phyloP scores from a whole-genome alignment of 306 rosid species.

The Castanea mollissima region DNA sequence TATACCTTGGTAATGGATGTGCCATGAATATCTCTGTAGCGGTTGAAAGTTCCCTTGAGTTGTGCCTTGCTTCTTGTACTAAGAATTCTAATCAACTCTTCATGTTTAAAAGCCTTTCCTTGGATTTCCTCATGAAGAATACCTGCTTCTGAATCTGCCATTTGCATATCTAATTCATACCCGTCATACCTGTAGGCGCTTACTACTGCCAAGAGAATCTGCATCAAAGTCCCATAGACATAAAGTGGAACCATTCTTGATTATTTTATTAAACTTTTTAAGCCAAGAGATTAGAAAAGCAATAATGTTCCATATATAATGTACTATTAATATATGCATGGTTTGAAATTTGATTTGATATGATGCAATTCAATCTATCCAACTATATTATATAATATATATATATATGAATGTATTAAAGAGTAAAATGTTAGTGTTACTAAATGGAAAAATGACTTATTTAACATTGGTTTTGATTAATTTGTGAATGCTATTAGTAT shows the following conservation, averaged over 20 bases:
- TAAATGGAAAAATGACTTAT: background rate
- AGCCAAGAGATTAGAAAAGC: background rate
- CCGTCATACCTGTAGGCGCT: constrained; percentile 44
- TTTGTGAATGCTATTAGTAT: background rate
- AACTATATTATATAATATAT: too few relatives aligned
- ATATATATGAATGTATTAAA: background rate
- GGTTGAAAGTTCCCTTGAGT: constrained; percentile 42
- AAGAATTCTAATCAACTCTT: constrained; percentile 47
- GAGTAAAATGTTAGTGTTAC: background rate
- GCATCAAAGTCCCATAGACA: constrained; percentile 17
- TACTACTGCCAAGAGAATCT: constrained; percentile 42
- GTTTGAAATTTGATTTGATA: too few relatives aligned
- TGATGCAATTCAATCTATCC: background rate
- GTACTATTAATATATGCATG: too few relatives aligned
- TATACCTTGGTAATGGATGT: constrained; percentile 49
- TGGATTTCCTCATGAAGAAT: constrained; percentile 22
- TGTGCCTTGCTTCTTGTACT: constrained; percentile 59
- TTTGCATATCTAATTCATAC: constrained; percentile 30
- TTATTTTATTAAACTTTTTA: background rate
- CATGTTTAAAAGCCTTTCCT: constrained; percentile 33
- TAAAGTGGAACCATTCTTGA: background rate
- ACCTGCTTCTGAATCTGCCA: constrained; percentile 40
- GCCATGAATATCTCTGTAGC: constrained; percentile 36
- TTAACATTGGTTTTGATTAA: background rate
- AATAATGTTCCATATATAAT: too few relatives aligned